Percentiles rank a stretch among this genome's conserved stretches.
phyloP scores from a whole-genome alignment of 257 asterid species.

The Fraxinus americana region DNA sequence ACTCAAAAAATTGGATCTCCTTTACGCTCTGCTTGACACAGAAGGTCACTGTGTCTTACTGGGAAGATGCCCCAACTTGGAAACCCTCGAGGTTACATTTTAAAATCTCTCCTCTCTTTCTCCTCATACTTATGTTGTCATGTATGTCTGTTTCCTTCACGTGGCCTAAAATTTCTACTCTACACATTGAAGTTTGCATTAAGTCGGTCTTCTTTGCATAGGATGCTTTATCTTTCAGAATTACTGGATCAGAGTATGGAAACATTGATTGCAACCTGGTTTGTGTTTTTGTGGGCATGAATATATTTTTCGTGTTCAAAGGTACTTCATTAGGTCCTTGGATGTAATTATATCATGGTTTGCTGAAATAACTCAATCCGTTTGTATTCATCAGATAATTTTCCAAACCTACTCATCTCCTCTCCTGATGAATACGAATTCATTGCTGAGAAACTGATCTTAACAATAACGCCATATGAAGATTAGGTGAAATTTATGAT shows the following conservation, averaged over 20 bases:
- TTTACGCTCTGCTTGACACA: conserved; percentile 49
- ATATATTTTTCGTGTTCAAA: background rate
- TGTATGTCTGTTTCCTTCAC: background rate
- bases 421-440: background rate
- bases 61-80: conserved; percentile 55
- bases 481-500: too few relatives aligned
- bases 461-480: background rate
- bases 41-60: conserved; percentile 52
- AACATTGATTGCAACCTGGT: background rate
- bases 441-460: background rate
- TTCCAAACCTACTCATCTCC: background rate
- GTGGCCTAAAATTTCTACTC: background rate
- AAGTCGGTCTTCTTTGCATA: background rate
- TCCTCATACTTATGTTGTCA: background rate
- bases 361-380: background rate
- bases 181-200: conserved; percentile 7
- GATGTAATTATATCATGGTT: background rate
- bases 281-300: background rate
- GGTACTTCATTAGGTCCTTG: background rate
- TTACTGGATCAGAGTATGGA: background rate
- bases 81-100: conserved; percentile 51
- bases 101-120: background rate
- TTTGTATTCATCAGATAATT: background rate
- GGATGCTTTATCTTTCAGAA: background rate
- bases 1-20: background rate